Base-by-base conservation (phyloP, 495 filamentous ascomycete species). In the Polyplosphaeria fusca region DNA sequence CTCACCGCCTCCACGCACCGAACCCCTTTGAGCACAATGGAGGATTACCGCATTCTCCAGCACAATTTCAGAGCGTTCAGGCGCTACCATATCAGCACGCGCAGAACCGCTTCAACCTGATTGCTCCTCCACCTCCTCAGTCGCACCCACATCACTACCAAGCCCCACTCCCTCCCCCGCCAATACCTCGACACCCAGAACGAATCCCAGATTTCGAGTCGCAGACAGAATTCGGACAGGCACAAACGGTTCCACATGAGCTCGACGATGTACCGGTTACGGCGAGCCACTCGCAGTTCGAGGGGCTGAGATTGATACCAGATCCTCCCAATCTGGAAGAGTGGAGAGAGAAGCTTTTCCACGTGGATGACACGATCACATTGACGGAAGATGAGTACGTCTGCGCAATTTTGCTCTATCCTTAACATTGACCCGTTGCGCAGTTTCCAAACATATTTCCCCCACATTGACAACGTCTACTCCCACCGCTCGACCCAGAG, bases 391-490 rank as follows among this genome's bases (percentile, higher is more conserved):
- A 92, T 50, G 78, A 93, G 87, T 91, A 82, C 60, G 82, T 73
- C n/a, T n/a, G 26, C 53, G n/a, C 4, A 35, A 7, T 35, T 35
- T 7, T 35, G n/a, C n/a, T n/a, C n/a, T n/a, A n/a, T n/a, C n/a
- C n/a, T n/a, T n/a, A n/a, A n/a, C n/a, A n/a, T n/a, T n/a, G n/a
- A n/a, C n/a, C n/a, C n/a, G n/a, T n/a, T n/a, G 30, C 48, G 9
- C 64, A 92, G 89, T 69, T 93, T 88, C 71, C 82, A 88, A 61
- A 91, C 82, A 18, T 95, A 93, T 71, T 95, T 91, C 67, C 88
- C 89, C 0, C 88, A 92, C 70, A 78, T 94, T 65, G 90, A 95
- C 71, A 95, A 95, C 69, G 82, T 95, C 43, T 95, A 92, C 69
- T 92, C 89, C 16, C 89, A 93, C 73, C 85, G 89, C 43, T 92